Conservation (phyloP, 768 basidiomycete genomes). For the Tylopilus subfusipes region DNA sequence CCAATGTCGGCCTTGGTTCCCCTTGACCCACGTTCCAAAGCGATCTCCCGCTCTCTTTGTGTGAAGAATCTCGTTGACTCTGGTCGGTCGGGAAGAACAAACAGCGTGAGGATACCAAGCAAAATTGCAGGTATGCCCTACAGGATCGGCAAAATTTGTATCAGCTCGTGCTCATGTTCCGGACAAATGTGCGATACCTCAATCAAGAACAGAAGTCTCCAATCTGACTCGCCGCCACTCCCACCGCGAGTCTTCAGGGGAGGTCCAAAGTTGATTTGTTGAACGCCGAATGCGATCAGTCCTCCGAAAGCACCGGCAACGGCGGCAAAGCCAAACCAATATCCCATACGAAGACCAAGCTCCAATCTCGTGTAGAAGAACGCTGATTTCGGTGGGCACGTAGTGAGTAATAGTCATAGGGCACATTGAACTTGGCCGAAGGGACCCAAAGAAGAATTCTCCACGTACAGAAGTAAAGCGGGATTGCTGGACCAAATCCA, state of each 20-base stretch:
- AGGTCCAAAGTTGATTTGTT: slow-evolving; percentile 51
- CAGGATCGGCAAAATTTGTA: neutral
- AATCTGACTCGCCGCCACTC: slow-evolving; percentile 31
- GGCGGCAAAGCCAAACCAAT: slow-evolving; percentile 84
- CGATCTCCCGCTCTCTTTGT: slow-evolving; percentile 51
- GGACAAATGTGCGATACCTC: slow-evolving; percentile 42
- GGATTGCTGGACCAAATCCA: slow-evolving; percentile 73
- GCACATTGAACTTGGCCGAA: neutral
- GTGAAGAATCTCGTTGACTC: slow-evolving; percentile 62
- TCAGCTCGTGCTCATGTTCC: neutral
- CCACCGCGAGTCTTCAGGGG: slow-evolving; percentile 20
- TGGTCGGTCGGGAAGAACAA: slow-evolving; percentile 65
- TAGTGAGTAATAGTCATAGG: neutral
- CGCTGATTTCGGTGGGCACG: slow-evolving; percentile 39
- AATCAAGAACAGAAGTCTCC: slow-evolving; percentile 58
- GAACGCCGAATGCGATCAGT: slow-evolving; percentile 77
- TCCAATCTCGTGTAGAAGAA: slow-evolving; percentile 76
- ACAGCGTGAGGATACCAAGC: slow-evolving; percentile 54
- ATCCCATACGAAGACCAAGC: slow-evolving; percentile 71
- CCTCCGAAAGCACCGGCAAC: slow-evolving; percentile 84
- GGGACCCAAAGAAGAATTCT: neutral
- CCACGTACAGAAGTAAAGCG: slow-evolving; percentile 69
- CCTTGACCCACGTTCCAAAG: slow-evolving; percentile 64
- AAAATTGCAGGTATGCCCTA: slow-evolving; percentile 67
- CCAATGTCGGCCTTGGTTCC: slow-evolving; percentile 64